Conservation (phyloP, 1,284 basidiomycete species). For the Pseudozyma tsukubaensis region DNA sequence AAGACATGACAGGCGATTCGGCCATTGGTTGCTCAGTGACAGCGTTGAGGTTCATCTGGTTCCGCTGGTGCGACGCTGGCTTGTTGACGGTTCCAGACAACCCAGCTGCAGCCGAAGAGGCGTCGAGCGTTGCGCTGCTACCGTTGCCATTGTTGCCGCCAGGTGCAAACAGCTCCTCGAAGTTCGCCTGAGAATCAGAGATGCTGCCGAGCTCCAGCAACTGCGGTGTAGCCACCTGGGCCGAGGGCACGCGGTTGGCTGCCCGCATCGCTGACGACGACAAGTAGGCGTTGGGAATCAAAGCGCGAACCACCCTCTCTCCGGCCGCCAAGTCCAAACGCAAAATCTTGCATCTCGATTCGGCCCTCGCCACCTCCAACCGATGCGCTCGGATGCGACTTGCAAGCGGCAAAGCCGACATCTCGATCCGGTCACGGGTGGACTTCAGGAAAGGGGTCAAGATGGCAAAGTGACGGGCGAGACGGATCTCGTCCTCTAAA, state of each 20-base stretch:
- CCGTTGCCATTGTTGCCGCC: slow-evolving; percentile 9
- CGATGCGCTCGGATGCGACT: slow-evolving; percentile 47
- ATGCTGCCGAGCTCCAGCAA: slow-evolving; percentile 37
- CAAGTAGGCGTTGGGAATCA: slow-evolving; percentile 31
- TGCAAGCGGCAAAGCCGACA: slow-evolving; percentile 54
- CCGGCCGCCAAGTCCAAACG: slow-evolving; percentile 50
- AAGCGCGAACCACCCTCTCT: slow-evolving; percentile 33
- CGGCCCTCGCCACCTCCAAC: slow-evolving; percentile 51
- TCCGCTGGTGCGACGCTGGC: slow-evolving; percentile 45
- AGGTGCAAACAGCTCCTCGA: slow-evolving; percentile 47
- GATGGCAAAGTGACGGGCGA: slow-evolving; percentile 61
- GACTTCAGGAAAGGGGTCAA: slow-evolving; percentile 60
- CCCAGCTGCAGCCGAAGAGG: slow-evolving; percentile 8
- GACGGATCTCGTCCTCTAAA: slow-evolving; percentile 53
- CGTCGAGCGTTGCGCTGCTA: slow-evolving; percentile 5
- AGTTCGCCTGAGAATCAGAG: slow-evolving; percentile 36
- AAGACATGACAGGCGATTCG: slow-evolving; percentile 41
- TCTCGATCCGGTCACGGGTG: slow-evolving; percentile 63
- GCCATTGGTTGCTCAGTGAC: slow-evolving; percentile 47
- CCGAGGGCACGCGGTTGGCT: slow-evolving; percentile 26
- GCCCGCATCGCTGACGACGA: slow-evolving; percentile 39
- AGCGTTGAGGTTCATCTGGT: slow-evolving; percentile 48
- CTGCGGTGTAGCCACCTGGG: slow-evolving; percentile 40
- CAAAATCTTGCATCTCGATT: slow-evolving; percentile 48
- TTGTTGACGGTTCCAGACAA: slow-evolving; percentile 30